Evolutionary conservation across 2,329 filamentous ascomycete genomes (phyloP).

Genomic region (Epichloe amarillans): DNA sequence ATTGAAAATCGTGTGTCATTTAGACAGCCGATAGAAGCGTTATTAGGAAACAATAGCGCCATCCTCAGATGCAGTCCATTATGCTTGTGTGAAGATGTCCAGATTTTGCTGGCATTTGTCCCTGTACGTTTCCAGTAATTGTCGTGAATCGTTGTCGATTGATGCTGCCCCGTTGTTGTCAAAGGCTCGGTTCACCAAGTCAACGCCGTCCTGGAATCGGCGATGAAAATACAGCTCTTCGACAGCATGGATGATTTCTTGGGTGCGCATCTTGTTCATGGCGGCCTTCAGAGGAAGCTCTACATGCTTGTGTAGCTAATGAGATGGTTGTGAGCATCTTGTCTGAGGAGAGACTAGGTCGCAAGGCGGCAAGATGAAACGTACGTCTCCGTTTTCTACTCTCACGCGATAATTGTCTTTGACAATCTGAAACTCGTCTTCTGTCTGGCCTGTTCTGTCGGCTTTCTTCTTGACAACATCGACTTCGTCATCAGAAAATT

Average conservation of each 20-base stretch:
- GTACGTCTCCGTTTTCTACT: slow-evolving; percentile 41
- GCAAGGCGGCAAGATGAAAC: slow-evolving; percentile 6
- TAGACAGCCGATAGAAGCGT: background rate
- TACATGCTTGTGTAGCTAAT: slow-evolving; percentile 31
- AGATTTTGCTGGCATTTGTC: slow-evolving; percentile 25
- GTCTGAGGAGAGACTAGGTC: background rate
- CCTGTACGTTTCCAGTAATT: slow-evolving; percentile 29
- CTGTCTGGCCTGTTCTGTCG: slow-evolving; percentile 30
- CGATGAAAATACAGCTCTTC: slow-evolving; percentile 45
- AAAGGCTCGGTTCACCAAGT: slow-evolving; percentile 26
- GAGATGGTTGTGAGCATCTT: background rate
- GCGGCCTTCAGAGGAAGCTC: slow-evolving; percentile 24
- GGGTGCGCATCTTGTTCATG: slow-evolving; percentile 32
- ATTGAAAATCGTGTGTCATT: background rate
- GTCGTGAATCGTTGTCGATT: slow-evolving; percentile 30
- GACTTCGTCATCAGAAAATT: slow-evolving; percentile 19
- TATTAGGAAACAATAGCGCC: background rate
- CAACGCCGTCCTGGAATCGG: slow-evolving; percentile 31
- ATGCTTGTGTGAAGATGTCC: background rate
- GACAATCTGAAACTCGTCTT: slow-evolving; percentile 34
- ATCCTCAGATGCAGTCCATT: background rate
- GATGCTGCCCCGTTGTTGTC: slow-evolving; percentile 14
- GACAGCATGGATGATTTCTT: slow-evolving; percentile 40
- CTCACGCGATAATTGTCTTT: slow-evolving; percentile 32
- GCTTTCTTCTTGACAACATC: slow-evolving; percentile 7